phyloP scores from a whole-genome alignment of 345 rosid species.

The Combretum micranthum region DNA sequence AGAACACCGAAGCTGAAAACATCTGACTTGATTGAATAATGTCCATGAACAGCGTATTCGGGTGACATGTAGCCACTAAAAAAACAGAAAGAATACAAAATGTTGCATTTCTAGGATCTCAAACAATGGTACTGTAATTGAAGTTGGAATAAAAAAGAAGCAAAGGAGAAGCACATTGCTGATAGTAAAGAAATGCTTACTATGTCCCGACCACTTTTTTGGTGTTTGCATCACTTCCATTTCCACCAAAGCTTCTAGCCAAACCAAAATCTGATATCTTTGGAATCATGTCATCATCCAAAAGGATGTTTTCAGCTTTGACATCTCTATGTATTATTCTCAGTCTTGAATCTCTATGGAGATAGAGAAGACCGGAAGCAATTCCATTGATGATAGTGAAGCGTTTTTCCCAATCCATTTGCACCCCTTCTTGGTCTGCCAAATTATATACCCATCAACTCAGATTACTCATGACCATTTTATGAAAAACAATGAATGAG shows the following conservation, averaged over 20 bases:
- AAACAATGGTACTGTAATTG: not conserved
- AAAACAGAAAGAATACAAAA: not conserved
- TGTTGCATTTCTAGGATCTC: not conserved
- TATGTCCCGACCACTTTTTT: not conserved
- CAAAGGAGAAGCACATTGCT: no score
- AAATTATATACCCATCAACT: not conserved
- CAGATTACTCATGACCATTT: no score
- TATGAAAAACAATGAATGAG: no score
- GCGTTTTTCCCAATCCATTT: slow-evolving; percentile 6
- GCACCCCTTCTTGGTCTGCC: slow-evolving; percentile 2
- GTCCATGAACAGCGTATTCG: slow-evolving; percentile 19
- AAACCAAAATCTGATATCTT: slow-evolving; percentile 7
- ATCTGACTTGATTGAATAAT: slow-evolving; percentile 23
- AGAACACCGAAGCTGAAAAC: slow-evolving; percentile 28
- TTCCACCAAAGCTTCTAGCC: slow-evolving; percentile 22
- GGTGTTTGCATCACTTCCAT: not conserved
- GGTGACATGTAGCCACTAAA: slow-evolving; percentile 33
- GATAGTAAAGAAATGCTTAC: no score
- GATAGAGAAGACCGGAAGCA: slow-evolving; percentile 11
- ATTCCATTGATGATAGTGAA: slow-evolving; percentile 4
- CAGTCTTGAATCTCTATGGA: slow-evolving; percentile 26
- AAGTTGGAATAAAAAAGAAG: no score
- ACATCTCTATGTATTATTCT: slow-evolving; percentile 10
- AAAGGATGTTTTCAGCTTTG: slow-evolving; percentile 3
- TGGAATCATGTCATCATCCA: not conserved